These are phyloP conservation scores for Pisolithus microcarpus DNA, from an alignment of 768 basidiomycete genomes.

Conservation along the genomic window DNA sequence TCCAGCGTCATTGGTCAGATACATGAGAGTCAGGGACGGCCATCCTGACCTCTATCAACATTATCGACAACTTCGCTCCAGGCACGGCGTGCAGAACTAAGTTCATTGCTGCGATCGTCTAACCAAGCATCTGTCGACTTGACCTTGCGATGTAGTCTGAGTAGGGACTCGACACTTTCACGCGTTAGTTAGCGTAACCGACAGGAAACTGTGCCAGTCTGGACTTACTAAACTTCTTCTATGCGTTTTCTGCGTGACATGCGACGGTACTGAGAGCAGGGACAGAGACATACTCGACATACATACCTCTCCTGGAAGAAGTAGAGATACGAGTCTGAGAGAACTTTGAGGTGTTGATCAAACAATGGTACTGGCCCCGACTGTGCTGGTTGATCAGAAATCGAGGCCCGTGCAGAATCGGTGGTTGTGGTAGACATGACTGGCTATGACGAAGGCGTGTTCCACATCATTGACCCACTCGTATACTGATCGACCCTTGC, in stretches of 20 bases:
- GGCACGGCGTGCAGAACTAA: slow-evolving; percentile 57
- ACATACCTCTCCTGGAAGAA: slow-evolving; percentile 84
- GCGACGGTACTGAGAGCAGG: slow-evolving; percentile 15
- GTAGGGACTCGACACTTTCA: slow-evolving; percentile 64
- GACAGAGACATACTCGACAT: slow-evolving; percentile 6
- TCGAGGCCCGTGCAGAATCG: slow-evolving; percentile 22
- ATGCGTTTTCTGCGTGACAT: slow-evolving; percentile 55
- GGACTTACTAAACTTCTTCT: slow-evolving; percentile 74
- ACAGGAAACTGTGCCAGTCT: background rate
- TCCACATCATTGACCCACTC: background rate
- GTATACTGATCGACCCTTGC: background rate
- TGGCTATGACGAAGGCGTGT: background rate
- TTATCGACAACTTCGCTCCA: slow-evolving; percentile 86
- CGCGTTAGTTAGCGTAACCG: slow-evolving; percentile 2
- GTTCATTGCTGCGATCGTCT: slow-evolving; percentile 59
- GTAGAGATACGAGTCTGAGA: slow-evolving; percentile 65
- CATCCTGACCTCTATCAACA: slow-evolving; percentile 61
- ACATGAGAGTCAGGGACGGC: background rate
- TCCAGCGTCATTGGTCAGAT: slow-evolving; percentile 6
- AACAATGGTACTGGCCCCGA: slow-evolving; percentile 61
- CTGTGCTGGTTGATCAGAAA: slow-evolving; percentile 23
- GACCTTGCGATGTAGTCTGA: slow-evolving; percentile 64
- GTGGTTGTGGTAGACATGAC: slow-evolving; percentile 11
- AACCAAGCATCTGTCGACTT: slow-evolving; percentile 62
- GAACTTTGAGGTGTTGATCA: slow-evolving; percentile 59